Percentiles rank a stretch among this genome's conserved stretches.
Conservation (phyloP, 441 rosid species). For the Erodium moschatum region DNA sequence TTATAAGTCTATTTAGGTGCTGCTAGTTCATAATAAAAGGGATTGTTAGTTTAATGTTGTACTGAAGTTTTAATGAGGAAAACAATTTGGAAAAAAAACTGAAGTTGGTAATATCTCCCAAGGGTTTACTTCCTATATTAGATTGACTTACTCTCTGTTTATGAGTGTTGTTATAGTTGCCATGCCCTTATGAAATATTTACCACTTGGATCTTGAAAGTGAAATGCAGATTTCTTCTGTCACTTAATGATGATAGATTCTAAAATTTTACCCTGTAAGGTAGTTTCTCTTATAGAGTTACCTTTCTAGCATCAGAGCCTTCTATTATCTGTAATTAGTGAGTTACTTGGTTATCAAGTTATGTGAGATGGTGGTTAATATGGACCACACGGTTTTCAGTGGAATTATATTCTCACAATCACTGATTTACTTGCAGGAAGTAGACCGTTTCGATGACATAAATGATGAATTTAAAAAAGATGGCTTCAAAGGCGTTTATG, state of each 20-base stretch:
- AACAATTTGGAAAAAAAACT: not conserved
- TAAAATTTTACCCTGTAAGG: not conserved
- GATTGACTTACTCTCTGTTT: not conserved
- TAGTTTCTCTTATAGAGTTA: not conserved
- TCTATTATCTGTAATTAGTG: not conserved
- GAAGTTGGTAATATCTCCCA: not conserved
- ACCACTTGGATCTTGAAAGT: not conserved
- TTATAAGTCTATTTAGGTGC: not conserved
- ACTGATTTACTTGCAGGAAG: conserved; percentile 52
- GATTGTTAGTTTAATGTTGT: not conserved
- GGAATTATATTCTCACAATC: conserved; percentile 11
- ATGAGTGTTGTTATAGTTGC: not conserved
- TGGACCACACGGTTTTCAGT: not conserved
- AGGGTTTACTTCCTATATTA: not conserved
- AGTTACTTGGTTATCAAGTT: not conserved
- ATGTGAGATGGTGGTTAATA: not conserved
- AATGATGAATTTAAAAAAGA: conserved; percentile 39
- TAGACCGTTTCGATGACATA: conserved; percentile 72
- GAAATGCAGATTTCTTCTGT: not conserved
- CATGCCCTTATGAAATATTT: not conserved
- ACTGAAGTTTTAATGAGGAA: not conserved
- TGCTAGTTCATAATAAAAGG: not conserved
- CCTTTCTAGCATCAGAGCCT: not conserved
- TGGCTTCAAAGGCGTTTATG: conserved; percentile 73
- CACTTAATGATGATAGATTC: no score